Base-by-base conservation (phyloP, 2,329 filamentous ascomycete species). In the Xylariaceae sp. region DNA sequence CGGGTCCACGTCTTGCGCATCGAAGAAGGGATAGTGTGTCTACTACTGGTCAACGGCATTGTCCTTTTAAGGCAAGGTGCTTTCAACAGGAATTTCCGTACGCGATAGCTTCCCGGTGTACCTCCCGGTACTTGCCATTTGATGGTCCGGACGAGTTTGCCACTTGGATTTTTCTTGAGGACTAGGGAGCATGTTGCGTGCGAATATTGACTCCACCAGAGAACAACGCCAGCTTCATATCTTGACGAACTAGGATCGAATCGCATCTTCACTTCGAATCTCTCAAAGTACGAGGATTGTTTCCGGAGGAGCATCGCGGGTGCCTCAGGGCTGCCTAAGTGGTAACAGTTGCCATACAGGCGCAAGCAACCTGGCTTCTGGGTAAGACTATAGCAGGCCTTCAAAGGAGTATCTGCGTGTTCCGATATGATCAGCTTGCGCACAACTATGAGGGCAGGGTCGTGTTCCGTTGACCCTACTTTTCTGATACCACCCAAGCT, bases 221-320 rank as follows among this genome's bases (percentile, higher is more conserved):
- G 59, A 0, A 75, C 74, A 0, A 74, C 65, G 0, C 80, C 79
- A 0, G 79, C 78, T 63, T 82, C 79, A 2, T 73, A 72, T 1
- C 70, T 65, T 4, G 59, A 39, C 3, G 67, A 66, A 0, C 61
- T 65, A 0, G 77, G 76, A 0, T 63, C 56, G 51, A 82, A 83
- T 0, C 70, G 65, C 11, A 82, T 58, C 2, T 62, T 68, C 0
- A 70, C 71, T 19, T 68, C 62, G 59, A 76, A 81, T 0, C 53
- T 64, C 39, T 74, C 72, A 15, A 57, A 58, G 10, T 68, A 72
- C 0, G 72, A 67, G 0, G 66, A 71, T 58, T 83, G 79, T 49
- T 82, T 82, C 9, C 79, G 70, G 2, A 82, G 60, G 2, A 82
- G 69, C 55, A 81, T 68, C 0, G 78, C 75, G 0, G 79, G 77